These are phyloP conservation scores for Themeda triandra DNA, from an alignment of 176 grass and related monocot genomes.

Conservation along the genomic window DNA sequence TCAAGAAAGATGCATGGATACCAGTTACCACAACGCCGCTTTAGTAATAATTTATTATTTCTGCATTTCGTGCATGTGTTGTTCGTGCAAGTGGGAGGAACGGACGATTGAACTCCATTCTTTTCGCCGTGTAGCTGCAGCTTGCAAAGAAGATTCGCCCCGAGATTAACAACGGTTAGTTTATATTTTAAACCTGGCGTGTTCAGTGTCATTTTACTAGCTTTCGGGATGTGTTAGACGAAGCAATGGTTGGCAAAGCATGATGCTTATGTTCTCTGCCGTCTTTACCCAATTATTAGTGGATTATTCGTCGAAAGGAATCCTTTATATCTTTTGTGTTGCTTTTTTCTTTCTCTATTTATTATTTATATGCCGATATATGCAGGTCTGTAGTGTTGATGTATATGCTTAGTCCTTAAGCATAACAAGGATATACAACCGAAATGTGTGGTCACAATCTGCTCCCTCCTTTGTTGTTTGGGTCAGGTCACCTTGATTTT, in stretches of 20 bases:
- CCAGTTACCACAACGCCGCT: background rate
- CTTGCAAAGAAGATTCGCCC: background rate
- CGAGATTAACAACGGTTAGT: background rate
- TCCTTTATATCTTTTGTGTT: background rate
- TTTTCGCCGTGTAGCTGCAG: background rate
- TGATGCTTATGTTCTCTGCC: background rate
- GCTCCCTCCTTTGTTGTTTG: background rate
- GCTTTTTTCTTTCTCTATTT: background rate
- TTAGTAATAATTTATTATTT: background rate
- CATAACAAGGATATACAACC: background rate
- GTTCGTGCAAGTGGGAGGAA: background rate
- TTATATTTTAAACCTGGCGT: background rate
- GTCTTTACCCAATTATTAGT: background rate
- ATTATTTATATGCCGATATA: background rate
- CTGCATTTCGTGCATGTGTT: background rate
- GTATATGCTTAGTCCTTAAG: conserved; percentile 12
- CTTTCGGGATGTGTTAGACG: background rate
- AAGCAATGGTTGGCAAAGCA: background rate
- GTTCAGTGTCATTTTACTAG: background rate
- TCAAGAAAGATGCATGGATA: background rate
- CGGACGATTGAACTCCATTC: background rate
- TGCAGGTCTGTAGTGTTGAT: background rate
- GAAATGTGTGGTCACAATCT: background rate
- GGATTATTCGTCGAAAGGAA: background rate
- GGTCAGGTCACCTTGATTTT: background rate